These are phyloP conservation scores for Elsinoe australis DNA, from an alignment of 2,329 filamentous ascomycete genomes.

Conservation along the genomic window DNA sequence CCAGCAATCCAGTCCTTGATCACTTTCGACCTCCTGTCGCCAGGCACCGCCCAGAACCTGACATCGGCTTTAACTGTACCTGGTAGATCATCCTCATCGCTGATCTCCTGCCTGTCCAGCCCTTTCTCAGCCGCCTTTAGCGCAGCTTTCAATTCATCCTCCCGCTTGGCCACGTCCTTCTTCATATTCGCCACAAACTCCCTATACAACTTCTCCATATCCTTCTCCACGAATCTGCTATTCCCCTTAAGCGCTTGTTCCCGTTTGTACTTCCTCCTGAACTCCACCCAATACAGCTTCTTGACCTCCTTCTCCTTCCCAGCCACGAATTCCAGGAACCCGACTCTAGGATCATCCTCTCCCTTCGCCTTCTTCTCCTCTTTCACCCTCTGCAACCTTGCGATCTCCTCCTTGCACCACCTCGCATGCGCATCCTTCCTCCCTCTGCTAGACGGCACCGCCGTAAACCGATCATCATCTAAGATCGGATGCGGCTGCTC, in stretches of 20 bases:
- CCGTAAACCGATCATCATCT: slow-evolving; percentile 79
- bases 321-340: slow-evolving; percentile 74
- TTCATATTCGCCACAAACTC: slow-evolving; percentile 62
- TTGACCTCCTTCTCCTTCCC: slow-evolving; percentile 71
- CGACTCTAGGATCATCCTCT: slow-evolving; percentile 61
- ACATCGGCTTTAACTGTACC: slow-evolving; percentile 23
- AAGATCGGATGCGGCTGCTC: slow-evolving; percentile 61
- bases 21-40: slow-evolving; percentile 27
- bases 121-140: slow-evolving; percentile 36
- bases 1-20: slow-evolving; percentile 22
- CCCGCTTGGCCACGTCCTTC: slow-evolving; percentile 43
- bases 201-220: slow-evolving; percentile 71
- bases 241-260: slow-evolving; percentile 72
- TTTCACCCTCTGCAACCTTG: slow-evolving; percentile 61
- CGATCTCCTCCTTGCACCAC: slow-evolving; percentile 74
- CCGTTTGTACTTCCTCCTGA: slow-evolving; percentile 81
- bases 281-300: slow-evolving; percentile 96
- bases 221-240: slow-evolving; percentile 48
- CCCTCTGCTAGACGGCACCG: slow-evolving; percentile 69
- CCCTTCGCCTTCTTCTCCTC: slow-evolving; percentile 58
- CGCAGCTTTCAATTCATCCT: slow-evolving; percentile 32
- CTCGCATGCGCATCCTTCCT: slow-evolving; percentile 75
- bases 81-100: no score
- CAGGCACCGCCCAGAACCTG: slow-evolving; percentile 12
- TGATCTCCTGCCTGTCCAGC: no score